Percentiles rank a stretch among this genome's conserved stretches.
These are phyloP conservation scores for Zizania palustris DNA, from an alignment of 202 grass and related monocot species.

Conservation along the genomic window DNA sequence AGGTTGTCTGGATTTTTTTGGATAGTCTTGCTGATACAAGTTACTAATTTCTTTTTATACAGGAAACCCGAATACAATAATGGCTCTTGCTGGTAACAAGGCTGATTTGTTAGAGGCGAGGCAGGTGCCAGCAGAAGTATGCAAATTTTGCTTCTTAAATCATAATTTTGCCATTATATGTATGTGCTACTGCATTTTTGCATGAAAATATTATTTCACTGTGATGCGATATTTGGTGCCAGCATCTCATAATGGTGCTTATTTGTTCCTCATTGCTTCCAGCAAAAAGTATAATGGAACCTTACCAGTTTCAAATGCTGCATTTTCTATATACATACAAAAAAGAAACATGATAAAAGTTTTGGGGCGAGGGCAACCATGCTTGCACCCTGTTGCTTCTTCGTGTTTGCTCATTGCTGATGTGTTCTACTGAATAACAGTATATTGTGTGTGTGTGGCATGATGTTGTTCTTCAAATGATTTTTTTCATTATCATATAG, in stretches of 20 bases:
- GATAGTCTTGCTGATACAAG: not conserved
- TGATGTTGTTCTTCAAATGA: not conserved
- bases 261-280: not conserved
- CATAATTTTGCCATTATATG: not conserved
- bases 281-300: not conserved
- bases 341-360: not conserved
- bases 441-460: not conserved
- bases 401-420: slow-evolving; percentile 1
- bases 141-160: slow-evolving; percentile 31
- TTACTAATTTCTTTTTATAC: slow-evolving; percentile 13
- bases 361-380: not conserved
- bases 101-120: slow-evolving; percentile 75
- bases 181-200: slow-evolving; percentile 9
- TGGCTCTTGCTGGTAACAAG: slow-evolving; percentile 96
- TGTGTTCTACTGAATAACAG: not conserved
- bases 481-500: not conserved
- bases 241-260: slow-evolving; percentile 2
- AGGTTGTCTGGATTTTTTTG: not conserved
- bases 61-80: slow-evolving; percentile 81
- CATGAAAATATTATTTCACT: not conserved
- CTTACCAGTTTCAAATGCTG: slow-evolving; percentile 22
- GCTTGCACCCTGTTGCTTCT: not conserved
- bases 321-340: not conserved
- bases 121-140: slow-evolving; percentile 81
- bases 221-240: not conserved